Evolutionary conservation across 1,139 yeast species (phyloP).

Genomic region (Geotrichum histeridarum): DNA sequence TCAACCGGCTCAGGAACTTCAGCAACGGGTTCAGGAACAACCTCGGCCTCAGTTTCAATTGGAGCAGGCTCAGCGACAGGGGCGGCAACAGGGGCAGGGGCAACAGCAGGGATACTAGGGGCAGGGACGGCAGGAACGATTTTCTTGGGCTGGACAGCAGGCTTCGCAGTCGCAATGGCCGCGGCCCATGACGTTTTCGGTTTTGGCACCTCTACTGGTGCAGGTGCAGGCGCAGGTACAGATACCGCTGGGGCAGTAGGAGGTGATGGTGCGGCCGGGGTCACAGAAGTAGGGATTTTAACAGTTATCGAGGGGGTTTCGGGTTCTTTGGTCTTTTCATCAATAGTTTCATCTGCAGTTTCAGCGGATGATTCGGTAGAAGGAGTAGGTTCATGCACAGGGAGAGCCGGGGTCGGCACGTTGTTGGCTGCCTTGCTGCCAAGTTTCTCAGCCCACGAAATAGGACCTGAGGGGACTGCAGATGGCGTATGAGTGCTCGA

Average conservation of each 20-base stretch:
- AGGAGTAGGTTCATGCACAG: slow-evolving; percentile 21
- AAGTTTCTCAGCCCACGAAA: slow-evolving; percentile 26
- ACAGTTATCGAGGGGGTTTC: slow-evolving; percentile 13
- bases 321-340: slow-evolving; percentile 1
- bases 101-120: slow-evolving; percentile 5
- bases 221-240: slow-evolving; percentile 21
- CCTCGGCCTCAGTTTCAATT: slow-evolving; percentile 4
- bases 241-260: slow-evolving; percentile 19
- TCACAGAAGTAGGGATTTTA: slow-evolving; percentile 16
- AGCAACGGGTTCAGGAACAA: slow-evolving; percentile 1
- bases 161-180: slow-evolving; percentile 39
- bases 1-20: slow-evolving; percentile 3
- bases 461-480: slow-evolving; percentile 25
- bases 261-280: slow-evolving; percentile 19
- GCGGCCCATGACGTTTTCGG: slow-evolving; percentile 36
- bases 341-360: slow-evolving; percentile 13
- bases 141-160: slow-evolving; percentile 20
- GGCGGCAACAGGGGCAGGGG: slow-evolving; percentile 20
- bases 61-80: slow-evolving; percentile 10
- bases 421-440: slow-evolving; percentile 24
- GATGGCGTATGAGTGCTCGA: slow-evolving; percentile 22
- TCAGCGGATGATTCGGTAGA: slow-evolving; percentile 16
- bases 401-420: slow-evolving; percentile 25
- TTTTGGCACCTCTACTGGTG: slow-evolving; percentile 5
- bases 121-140: slow-evolving; percentile 6